Base-by-base conservation (phyloP, 805 yeast species). In the Candida orba region DNA sequence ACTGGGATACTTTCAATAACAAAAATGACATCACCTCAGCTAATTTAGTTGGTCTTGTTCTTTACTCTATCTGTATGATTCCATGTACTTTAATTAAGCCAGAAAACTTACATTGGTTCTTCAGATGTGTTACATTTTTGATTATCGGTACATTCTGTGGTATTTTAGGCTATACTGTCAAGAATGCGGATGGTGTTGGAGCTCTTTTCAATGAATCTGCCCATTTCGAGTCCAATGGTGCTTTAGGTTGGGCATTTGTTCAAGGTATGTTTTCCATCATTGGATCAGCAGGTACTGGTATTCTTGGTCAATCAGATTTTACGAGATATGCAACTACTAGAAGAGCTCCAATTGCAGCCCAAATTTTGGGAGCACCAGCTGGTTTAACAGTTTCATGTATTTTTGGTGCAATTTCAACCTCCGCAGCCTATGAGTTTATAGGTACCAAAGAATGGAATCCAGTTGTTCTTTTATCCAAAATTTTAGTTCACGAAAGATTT, bases 11-110 rank as follows among this genome's bases (percentile, higher is more conserved):
- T 6, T 55, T 56, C 36, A 50, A 68, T 10, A 60, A 54, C 14
- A 47, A 54, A 23, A 63, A 63, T n/a, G 58, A 54, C 8, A 60
- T 71, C 57, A 58, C 71, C 2, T 62, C 65, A 8, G 62, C 63
- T 45, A 67, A 69, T 24, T 57, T 69, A 29, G 55, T 69, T 36
- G 69, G 71, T 0, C 67, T 71, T 43, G 47, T 71, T 2, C 36
- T 68, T 13, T 72, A 66, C 52, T 67, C 66, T 44, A n/a, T 65
- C 1, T 46, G 69, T 10, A 50, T 55, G 44, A 38, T 54, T 30
- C 62, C 64, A 4, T 49, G 53, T 23, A 51, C 52, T 4, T 46
- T 53, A 23, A 57, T 66, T 27, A 63, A 53, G 27, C 67, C 69
- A 12, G 62, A 64, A 41, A 57, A 53, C 38, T 47, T 61, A 39